A percentile compares a stretch with the other conserved stretches of the same genome.
phyloP scores from a whole-genome alignment of 306 rosid species.

The Citrullus colocynthis region DNA sequence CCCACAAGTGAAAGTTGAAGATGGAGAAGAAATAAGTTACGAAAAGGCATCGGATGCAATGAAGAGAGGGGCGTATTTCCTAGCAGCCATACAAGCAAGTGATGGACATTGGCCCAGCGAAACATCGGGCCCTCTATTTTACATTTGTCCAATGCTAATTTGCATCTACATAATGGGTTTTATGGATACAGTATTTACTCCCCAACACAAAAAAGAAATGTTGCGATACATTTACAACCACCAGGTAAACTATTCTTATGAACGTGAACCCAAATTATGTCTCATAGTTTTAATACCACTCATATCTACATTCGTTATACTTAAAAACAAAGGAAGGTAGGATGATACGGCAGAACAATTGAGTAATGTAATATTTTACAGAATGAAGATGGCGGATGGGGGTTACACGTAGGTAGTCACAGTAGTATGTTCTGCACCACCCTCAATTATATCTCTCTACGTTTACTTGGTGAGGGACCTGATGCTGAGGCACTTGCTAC shows the following conservation, averaged over 20 bases:
- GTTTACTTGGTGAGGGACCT: slow-evolving; percentile 15
- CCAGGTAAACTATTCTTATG: background rate
- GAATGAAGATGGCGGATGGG: slow-evolving; percentile 29
- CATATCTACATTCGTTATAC: no score
- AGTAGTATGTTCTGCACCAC: slow-evolving; percentile 22
- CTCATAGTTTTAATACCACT: no score
- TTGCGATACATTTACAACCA: slow-evolving; percentile 8
- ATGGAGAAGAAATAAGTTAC: slow-evolving; percentile 9
- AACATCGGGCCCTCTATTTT: slow-evolving; percentile 11
- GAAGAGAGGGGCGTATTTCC: slow-evolving; percentile 9
- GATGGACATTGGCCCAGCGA: slow-evolving; percentile 21
- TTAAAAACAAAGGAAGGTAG: no score
- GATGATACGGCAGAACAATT: no score
- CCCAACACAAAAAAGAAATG: slow-evolving; percentile 4
- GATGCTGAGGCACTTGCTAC: background rate
- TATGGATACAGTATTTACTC: background rate
- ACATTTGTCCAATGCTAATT: slow-evolving; percentile 3
- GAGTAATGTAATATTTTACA: background rate
- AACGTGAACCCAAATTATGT: no score
- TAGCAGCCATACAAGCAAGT: slow-evolving; percentile 13
- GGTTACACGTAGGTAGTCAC: slow-evolving; percentile 16
- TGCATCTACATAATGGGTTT: slow-evolving; percentile 15
- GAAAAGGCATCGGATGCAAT: background rate
- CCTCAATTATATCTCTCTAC: slow-evolving; percentile 13
- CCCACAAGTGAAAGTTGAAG: background rate